Evolutionary conservation across 805 yeast genomes (phyloP).

Genomic region (Candida nanaspora): DNA sequence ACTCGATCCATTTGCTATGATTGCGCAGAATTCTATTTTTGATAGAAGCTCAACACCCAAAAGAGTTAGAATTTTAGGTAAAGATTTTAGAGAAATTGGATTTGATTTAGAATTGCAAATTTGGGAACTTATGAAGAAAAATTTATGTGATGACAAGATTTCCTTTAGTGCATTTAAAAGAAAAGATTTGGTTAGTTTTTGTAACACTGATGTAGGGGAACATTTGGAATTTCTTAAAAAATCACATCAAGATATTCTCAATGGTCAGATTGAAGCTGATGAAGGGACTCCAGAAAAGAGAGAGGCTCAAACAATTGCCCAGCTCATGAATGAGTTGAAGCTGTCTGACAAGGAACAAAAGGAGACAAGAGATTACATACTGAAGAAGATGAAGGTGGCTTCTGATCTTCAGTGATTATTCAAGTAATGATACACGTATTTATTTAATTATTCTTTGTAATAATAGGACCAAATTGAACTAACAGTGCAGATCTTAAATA

Average conservation of each 20-base stretch:
- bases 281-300: background rate
- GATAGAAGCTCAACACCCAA: conserved; percentile 5
- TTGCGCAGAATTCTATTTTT: conserved; percentile 7
- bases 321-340: background rate
- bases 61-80: conserved; percentile 14
- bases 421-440: too few species aligned
- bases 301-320: background rate
- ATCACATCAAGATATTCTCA: background rate
- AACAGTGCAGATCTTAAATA: too few species aligned
- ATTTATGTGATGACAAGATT: conserved; percentile 15
- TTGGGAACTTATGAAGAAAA: conserved; percentile 14
- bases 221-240: conserved; percentile 18
- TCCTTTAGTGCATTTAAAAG: conserved; percentile 14
- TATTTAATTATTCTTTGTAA: too few species aligned
- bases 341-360: background rate
- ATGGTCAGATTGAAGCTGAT: background rate
- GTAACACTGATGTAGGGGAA: conserved; percentile 12
- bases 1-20: conserved; percentile 35
- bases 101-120: conserved; percentile 16
- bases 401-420: too few species aligned
- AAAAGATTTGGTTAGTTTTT: conserved; percentile 10
- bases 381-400: background rate
- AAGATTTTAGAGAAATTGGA: conserved; percentile 10
- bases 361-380: background rate
- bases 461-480: too few species aligned